Evolutionary conservation across 345 rosid species (phyloP).

Genomic region (Dipteronia dyeriana): DNA sequence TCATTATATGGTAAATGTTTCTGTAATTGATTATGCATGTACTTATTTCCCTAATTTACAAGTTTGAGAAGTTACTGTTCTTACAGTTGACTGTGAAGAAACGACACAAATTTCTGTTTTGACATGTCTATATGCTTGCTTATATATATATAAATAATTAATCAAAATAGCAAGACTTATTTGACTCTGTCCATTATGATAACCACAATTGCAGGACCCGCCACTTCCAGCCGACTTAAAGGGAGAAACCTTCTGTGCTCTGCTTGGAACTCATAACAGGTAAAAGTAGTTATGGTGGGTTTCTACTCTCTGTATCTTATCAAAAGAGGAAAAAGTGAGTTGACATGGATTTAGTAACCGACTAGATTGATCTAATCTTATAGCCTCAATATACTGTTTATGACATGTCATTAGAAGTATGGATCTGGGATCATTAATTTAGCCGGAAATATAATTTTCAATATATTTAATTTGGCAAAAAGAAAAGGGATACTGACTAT

Average conservation of each 20-base stretch:
- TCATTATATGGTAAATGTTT: neutral
- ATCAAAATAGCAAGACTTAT: neutral
- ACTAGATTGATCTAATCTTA: neutral
- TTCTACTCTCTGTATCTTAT: neutral
- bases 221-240: slow-evolving; percentile 85
- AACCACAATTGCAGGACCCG: slow-evolving; percentile 56
- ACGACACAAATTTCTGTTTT: neutral
- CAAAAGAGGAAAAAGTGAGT: neutral
- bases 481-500: slow-evolving; percentile 8
- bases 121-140: neutral
- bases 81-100: slow-evolving; percentile 7
- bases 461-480: neutral
- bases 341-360: slow-evolving; percentile 17
- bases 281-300: slow-evolving; percentile 25
- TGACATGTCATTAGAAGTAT: neutral
- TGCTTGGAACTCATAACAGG: slow-evolving; percentile 94
- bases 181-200: slow-evolving; percentile 3
- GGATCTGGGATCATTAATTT: neutral
- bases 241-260: slow-evolving; percentile 75
- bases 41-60: neutral
- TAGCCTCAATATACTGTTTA: neutral
- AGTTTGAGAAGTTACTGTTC: slow-evolving; percentile 8
- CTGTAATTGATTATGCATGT: slow-evolving; percentile 1
- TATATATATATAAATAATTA: neutral
- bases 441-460: neutral